Conservation (phyloP, 331 rosid genomes). For the Saraca asoca region DNA sequence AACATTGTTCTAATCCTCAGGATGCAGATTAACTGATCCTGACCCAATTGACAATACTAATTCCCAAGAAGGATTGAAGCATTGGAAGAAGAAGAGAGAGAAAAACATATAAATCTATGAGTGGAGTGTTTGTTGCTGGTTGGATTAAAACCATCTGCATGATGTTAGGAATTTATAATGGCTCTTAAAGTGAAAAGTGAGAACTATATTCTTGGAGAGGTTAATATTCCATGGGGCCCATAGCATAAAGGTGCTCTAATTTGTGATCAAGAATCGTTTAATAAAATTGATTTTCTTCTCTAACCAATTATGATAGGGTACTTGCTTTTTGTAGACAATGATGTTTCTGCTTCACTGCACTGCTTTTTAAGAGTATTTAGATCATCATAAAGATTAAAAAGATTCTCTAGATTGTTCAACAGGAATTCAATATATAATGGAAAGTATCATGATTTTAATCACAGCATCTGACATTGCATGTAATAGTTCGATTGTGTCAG, state of each 20-base stretch:
- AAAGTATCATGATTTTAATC: no score
- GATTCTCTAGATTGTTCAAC: no score
- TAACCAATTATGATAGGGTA: conserved; percentile 25
- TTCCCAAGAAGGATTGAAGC: conserved; percentile 4
- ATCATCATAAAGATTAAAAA: neutral
- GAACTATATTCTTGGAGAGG: neutral
- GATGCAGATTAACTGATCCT: conserved; percentile 66
- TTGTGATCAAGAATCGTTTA: conserved; percentile 5
- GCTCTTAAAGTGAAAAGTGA: neutral
- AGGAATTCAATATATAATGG: no score
- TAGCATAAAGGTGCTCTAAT: conserved; percentile 37
- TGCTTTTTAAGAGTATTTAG: neutral
- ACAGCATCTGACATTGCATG: no score
- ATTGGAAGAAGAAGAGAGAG: neutral
- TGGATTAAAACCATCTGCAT: conserved; percentile 34
- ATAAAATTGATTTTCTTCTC: conserved; percentile 29
- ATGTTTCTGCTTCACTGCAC: neutral
- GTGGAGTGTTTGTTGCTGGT: conserved; percentile 26
- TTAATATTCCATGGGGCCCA: conserved; percentile 14
- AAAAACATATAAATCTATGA: neutral
- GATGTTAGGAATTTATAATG: conserved; percentile 41
- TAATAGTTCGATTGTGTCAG: no score
- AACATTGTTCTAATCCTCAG: conserved; percentile 55
- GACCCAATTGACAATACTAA: conserved; percentile 22
- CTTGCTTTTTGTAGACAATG: conserved; percentile 5